Evolutionary conservation across 352 stramenopile species (phyloP).

Genomic region (Phytopythium litorale): DNA sequence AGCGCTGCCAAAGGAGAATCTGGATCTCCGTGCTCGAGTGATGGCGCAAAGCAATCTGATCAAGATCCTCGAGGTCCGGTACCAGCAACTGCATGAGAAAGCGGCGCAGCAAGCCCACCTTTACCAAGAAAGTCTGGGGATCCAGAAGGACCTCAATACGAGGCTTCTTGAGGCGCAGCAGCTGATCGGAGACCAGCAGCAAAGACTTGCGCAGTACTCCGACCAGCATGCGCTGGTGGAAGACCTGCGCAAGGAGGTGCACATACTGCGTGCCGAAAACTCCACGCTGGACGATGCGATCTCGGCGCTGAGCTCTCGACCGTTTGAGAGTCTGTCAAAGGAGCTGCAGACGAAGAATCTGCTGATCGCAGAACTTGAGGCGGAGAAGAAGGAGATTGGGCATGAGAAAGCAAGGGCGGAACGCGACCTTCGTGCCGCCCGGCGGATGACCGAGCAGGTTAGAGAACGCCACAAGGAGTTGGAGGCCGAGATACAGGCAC

Average conservation of each 20-base stretch:
- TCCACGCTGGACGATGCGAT: conserved; percentile 42
- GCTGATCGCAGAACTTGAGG: conserved; percentile 41
- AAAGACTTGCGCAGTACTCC: conserved; percentile 29
- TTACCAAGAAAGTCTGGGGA: conserved; percentile 30
- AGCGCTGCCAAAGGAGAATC: conserved; percentile 8
- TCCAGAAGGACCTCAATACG: conserved; percentile 33
- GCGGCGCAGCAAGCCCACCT: conserved; percentile 27
- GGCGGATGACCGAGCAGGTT: conserved; percentile 9
- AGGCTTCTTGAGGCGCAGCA: conserved; percentile 45
- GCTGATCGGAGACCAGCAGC: conserved; percentile 28
- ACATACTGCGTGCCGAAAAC: conserved; percentile 56
- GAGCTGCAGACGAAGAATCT: conserved; percentile 45
- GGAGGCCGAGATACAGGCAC: conserved; percentile 19
- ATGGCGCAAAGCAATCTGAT: conserved; percentile 36
- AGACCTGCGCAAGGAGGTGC: conserved; percentile 39
- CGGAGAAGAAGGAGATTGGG: conserved; percentile 8
- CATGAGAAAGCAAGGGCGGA: conserved; percentile 8
- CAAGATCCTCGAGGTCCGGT: conserved; percentile 51
- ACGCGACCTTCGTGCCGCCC: conserved; percentile 2
- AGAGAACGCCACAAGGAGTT: conserved; percentile 15
- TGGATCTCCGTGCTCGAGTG: conserved; percentile 28
- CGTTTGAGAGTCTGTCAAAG: conserved; percentile 37
- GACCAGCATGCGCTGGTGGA: conserved; percentile 29
- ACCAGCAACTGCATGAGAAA: conserved; percentile 39
- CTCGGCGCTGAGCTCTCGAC: conserved; percentile 38